Evolutionary conservation across 306 rosid genomes (phyloP).

Genomic region (Benincasa hispida): DNA sequence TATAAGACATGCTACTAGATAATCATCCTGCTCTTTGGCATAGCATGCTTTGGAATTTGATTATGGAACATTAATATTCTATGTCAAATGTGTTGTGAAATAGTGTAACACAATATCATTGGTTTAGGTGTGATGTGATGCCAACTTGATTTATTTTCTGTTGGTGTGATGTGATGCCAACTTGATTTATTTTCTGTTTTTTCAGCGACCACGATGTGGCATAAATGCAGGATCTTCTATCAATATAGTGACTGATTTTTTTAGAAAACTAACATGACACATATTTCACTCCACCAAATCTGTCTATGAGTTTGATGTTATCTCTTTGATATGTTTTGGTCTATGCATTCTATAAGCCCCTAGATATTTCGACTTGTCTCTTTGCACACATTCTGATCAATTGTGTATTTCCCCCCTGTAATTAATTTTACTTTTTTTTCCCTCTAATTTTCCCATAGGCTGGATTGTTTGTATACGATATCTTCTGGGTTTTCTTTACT

Average conservation of each 20-base stretch:
- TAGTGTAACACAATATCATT: neutral
- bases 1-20: neutral
- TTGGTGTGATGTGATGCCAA: too few relatives aligned
- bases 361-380: neutral
- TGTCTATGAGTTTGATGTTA: neutral
- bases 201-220: neutral
- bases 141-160: too few relatives aligned
- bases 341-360: neutral
- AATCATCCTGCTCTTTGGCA: neutral
- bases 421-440: constrained; percentile 8
- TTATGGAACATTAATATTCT: neutral
- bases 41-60: neutral
- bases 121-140: neutral
- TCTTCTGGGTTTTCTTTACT: constrained; percentile 99
- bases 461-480: constrained; percentile 91
- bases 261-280: neutral
- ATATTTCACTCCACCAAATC: neutral
- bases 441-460: constrained; percentile 41
- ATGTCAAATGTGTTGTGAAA: neutral
- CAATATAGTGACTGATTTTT: neutral
- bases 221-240: neutral
- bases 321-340: neutral
- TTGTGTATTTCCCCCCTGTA: neutral
- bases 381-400: neutral
- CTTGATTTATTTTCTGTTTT: neutral